Evolutionary conservation across 352 stramenopile genomes (phyloP).

Genomic region (Phytophthora aleatoria): DNA sequence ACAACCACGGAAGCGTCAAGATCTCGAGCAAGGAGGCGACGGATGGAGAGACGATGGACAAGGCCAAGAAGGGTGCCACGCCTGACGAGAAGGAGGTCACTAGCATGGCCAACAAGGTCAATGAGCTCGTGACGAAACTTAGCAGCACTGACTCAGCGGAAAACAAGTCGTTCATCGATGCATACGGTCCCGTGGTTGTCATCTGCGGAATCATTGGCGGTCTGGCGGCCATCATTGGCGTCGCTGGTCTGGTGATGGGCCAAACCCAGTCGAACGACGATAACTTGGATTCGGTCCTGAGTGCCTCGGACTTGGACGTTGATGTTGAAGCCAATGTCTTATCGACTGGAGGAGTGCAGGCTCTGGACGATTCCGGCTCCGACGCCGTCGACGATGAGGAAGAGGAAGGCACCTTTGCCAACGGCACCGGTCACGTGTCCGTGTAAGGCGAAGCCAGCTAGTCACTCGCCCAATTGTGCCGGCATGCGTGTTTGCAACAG

Average conservation of each 20-base stretch:
- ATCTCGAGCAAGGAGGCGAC: constrained; percentile 31
- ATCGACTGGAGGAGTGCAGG: constrained; percentile 25
- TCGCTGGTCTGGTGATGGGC: constrained; percentile 57
- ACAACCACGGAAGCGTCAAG: constrained; percentile 58
- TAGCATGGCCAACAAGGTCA: constrained; percentile 40
- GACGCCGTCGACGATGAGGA: constrained; percentile 44
- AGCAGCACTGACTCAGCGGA: constrained; percentile 30
- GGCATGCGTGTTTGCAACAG: constrained; percentile 22
- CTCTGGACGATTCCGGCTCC: constrained; percentile 62
- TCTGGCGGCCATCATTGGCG: constrained; percentile 67
- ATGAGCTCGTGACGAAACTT: constrained; percentile 64
- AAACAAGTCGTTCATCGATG: constrained; percentile 47
- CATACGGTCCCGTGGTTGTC: constrained; percentile 55
- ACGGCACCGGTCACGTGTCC: constrained; percentile 37
- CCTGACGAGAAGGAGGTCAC: constrained; percentile 32
- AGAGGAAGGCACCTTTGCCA: constrained; percentile 68
- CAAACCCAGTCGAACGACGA: constrained; percentile 31
- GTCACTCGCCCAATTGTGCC: constrained; percentile 6
- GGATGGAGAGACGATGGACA: constrained; percentile 15
- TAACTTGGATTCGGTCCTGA: constrained; percentile 48
- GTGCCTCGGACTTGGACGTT: constrained; percentile 45
- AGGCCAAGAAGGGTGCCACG: constrained; percentile 16
- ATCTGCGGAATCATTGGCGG: constrained; percentile 71
- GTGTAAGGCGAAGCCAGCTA: constrained; percentile 32
- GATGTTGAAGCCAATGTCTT: constrained; percentile 59